Conservation (phyloP, 1,284 basidiomycete species). For the Leccinum fallax region DNA sequence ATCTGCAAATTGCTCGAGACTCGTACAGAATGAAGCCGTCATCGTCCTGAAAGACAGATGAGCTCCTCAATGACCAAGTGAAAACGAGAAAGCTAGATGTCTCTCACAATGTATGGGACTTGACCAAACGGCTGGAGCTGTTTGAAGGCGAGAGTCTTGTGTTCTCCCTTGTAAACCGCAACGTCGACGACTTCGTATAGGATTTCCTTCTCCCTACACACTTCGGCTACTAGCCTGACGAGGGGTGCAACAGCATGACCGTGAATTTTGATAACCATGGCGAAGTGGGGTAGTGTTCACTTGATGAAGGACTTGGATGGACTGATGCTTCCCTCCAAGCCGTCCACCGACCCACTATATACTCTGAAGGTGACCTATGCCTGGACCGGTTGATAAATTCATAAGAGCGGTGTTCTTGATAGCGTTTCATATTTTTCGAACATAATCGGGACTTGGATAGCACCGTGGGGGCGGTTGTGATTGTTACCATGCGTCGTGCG, state of each 20-base stretch:
- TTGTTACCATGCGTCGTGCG: background rate
- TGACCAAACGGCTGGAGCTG: constrained; percentile 52
- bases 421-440: background rate
- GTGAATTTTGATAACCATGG: constrained; percentile 30
- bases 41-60: constrained; percentile 34
- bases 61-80: background rate
- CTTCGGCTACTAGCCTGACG: constrained; percentile 25
- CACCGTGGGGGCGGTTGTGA: background rate
- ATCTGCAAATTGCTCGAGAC: constrained; percentile 52
- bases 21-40: constrained; percentile 49
- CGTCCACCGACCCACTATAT: constrained; percentile 9
- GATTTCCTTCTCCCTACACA: constrained; percentile 40
- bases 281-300: background rate
- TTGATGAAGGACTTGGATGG: background rate
- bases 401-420: constrained; percentile 6
- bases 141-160: constrained; percentile 41
- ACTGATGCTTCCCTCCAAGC: background rate
- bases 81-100: background rate
- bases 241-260: constrained; percentile 26
- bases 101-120: constrained; percentile 47
- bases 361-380: background rate
- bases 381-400: background rate
- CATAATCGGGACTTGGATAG: background rate
- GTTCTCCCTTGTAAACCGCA: constrained; percentile 39
- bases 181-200: constrained; percentile 42